Evolutionary conservation across 1,284 basidiomycete species (phyloP), one percentile per base, ranked within the genome.

Genomic region (Cutaneotrichosporon arboriforme): DNA sequence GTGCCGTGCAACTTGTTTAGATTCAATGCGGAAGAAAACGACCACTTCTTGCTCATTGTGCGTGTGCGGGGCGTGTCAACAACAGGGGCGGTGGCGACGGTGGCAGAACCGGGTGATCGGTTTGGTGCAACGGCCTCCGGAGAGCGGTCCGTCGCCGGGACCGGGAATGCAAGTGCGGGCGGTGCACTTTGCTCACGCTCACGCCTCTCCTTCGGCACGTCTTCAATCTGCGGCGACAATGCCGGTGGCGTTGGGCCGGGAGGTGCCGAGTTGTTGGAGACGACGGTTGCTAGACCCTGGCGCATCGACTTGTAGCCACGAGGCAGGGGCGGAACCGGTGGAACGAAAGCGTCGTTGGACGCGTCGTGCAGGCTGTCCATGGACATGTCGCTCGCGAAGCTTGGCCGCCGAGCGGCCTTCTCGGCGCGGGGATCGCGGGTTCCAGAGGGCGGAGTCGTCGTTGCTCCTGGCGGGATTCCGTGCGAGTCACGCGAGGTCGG

Each of bases 291-390:
- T 15, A 68, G 46, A 14, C 63, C 62, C 41, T 67, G 63, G 35
- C 62, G 51, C 66, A 71, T 66, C 7, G 88, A 85, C 58, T 84
- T 83, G 75, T 85, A 92, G 62, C 91, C 89, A 76, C 96, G 97
- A 35, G 94, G 94, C 18, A 98, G 77, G 40, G 96, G 94, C 33
- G 94, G 94, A 1, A 98, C 96, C 20, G 94, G 94, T 1, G 96
- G 94, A 7, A 97, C 91, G 54, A 76, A 64, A 57, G 77, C 57
- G 38, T 62, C 59, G 9, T 50, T 74, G 55, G 84, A 83, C 12
- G 39, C 18, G 18, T 60, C 58, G 33, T 56, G 52, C 20, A 46
- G 33, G 4, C 56, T 49, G 13, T 54, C 57, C 9, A 51, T 18
- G 1, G 56, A 79, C 80, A 84, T 80, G 69, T 94, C 90, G 72